Evolutionary conservation across 192 early-diverging fungal genomes (phyloP), one percentile per base, ranked within the genome.

Genomic region (Mortierella claussenii): DNA sequence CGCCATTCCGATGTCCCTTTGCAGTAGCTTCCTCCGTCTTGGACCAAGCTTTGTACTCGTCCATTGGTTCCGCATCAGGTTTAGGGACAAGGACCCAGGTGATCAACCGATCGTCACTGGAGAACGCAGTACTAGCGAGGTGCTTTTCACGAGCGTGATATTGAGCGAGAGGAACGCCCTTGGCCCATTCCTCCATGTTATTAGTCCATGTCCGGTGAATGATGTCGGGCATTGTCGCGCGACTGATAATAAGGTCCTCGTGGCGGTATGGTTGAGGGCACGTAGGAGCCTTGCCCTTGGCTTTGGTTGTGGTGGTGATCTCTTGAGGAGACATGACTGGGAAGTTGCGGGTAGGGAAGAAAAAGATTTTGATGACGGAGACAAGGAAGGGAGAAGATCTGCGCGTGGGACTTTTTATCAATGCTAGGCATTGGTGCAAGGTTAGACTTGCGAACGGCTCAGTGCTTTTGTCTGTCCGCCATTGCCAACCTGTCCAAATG

Each of bases 121-220:
- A 74, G 26, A 74, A 74, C 7, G 45, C 55, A 1, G 69, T 74
- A 12, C 47, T 45, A 13, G 61, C 61, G 28, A 74, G 61, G 20
- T 58, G 47, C 18, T 40, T 5, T 40, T 74, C 69, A 37, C 69
- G 69, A 3, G 45, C 69, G 31, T 65, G 55, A 45, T 74, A 74
- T 13, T 44, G 40, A 1, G 33, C 15, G 2, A 53, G 18, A 4
- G 60, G 55, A 30, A 74, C 69, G n/a, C 69, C 55, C n/a, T 74
- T 74, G 23, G 69, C 69, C 69, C 69, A 74, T 24, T 74, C 60
- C 4, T 74, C 61, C 69, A 63, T 64, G 34, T 74, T 74, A 45
- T 74, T 74, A 21, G 69, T 65, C 69, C 69, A 74, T 23, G 69
- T 74, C 49, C 31, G 36, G 34, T 57, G 46, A 23, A 74, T 54